Base-by-base conservation (phyloP, 345 rosid species). In the Physaria fendleri region DNA sequence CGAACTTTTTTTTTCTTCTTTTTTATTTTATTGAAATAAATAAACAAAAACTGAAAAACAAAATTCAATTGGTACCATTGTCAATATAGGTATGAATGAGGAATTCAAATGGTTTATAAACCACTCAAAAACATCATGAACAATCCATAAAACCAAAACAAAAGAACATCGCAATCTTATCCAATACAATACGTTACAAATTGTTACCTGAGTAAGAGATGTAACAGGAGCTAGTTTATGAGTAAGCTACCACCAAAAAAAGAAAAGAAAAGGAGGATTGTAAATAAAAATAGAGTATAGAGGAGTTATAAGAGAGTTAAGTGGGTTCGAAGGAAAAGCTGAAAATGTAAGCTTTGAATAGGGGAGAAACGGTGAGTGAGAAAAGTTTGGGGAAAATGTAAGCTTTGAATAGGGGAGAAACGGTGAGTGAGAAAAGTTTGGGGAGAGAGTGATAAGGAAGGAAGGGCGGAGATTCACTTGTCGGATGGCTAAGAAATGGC, bases 381-480 rank as follows among this genome's bases (percentile, higher is more conserved):
- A 69, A 43, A 64, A 53, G 49, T 30, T 53, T 8, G 77, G n/a
- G n/a, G n/a, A n/a, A n/a, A 57, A n/a, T n/a, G n/a, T n/a, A n/a
- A n/a, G n/a, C n/a, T n/a, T n/a, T n/a, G n/a, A n/a, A n/a, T n/a
- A n/a, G n/a, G n/a, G n/a, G 68, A 62, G 59, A 51, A 16, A 72
- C 29, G 59, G 76, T 40, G 71, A 35, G 52, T 59, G 62, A 52
- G 62, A 69, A 43, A 64, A 53, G 49, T 30, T 53, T 8, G 77
- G n/a, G n/a, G n/a, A n/a, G n/a, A 57, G 88, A 68, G 71, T 74
- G 99, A 88, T 86, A 88, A 92, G 99, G 85, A 80, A 92, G 94
- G 91, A 86, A 86, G 95, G 99, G 99, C 82, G 85, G 93, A 86
- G 94, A 89, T 85, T 93, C 74, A 83, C 74, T 78, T 33, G 87